Evolutionary conservation across 345 rosid species (phyloP).

Genomic region (Aquilaria sinensis): DNA sequence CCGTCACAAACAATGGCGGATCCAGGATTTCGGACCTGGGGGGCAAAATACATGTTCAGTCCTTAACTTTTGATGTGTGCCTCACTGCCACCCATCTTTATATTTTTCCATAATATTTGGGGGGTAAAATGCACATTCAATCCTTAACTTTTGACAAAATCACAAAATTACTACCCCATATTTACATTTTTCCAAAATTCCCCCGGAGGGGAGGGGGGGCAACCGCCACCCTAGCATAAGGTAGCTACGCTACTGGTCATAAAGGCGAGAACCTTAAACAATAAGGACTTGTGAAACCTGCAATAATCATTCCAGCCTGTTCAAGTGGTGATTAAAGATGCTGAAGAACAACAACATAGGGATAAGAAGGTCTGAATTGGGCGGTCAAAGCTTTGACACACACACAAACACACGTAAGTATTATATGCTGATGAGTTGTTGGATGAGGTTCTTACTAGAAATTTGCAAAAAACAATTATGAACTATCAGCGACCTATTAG

Average conservation of each 20-base stretch:
- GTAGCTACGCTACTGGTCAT: background rate
- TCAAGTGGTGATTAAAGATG: slow-evolving; percentile 11
- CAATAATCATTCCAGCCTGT: background rate
- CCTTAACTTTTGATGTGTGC: background rate
- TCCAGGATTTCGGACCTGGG: too few species aligned
- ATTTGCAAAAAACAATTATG: too few species aligned
- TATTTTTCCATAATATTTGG: too few species aligned
- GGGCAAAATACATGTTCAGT: background rate
- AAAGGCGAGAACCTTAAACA: background rate
- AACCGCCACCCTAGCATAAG: too few species aligned
- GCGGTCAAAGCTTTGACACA: background rate
- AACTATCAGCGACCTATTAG: too few species aligned
- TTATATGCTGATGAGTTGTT: slow-evolving; percentile 12
- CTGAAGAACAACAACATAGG: slow-evolving; percentile 5
- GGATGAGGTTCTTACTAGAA: slow-evolving; percentile 12
- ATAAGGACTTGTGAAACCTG: background rate
- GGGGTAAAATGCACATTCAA: too few species aligned
- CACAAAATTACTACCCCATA: too few species aligned
- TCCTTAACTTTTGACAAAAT: too few species aligned
- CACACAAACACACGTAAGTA: too few species aligned
- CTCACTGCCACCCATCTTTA: too few species aligned
- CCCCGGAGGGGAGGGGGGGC: too few species aligned
- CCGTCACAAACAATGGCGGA: too few species aligned
- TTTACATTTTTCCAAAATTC: background rate
- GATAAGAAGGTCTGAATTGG: slow-evolving; percentile 7